These are phyloP conservation scores for Mortierella sp. DNA, from an alignment of 371 early-diverging fungal genomes.

Conservation along the genomic window DNA sequence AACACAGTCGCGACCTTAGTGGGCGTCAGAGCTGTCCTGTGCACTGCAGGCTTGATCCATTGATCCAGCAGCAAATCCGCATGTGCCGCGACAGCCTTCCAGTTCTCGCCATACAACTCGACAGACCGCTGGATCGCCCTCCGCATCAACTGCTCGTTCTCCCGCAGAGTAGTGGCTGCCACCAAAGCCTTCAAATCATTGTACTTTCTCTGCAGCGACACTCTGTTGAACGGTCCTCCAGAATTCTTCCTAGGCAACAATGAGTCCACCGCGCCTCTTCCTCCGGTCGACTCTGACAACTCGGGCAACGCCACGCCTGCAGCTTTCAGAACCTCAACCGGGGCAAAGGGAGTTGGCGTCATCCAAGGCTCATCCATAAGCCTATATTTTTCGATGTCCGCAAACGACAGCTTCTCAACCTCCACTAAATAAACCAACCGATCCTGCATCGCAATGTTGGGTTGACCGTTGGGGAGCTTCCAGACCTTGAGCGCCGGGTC, in stretches of 20 bases:
- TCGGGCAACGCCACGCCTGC: not conserved
- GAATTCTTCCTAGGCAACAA: not conserved
- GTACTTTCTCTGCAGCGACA: conserved; percentile 28
- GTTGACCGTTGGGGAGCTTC: conserved; percentile 26
- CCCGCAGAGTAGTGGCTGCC: not conserved
- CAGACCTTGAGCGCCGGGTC: conserved; percentile 37
- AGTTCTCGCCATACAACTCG: conserved; percentile 52
- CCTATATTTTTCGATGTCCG: conserved; percentile 13
- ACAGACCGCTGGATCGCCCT: conserved; percentile 30
- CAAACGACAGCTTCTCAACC: conserved; percentile 27
- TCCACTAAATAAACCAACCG: conserved; percentile 35
- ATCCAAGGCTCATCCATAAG: conserved; percentile 37
- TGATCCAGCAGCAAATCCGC: conserved; percentile 22
- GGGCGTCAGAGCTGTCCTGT: not conserved
- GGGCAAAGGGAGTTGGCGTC: conserved; percentile 27
- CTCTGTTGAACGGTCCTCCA: conserved; percentile 14
- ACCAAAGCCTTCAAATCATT: conserved; percentile 12
- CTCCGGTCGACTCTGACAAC: not conserved
- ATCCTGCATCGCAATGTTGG: conserved; percentile 16
- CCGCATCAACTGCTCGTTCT: conserved; percentile 4
- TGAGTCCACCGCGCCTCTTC: not conserved
- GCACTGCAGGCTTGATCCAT: conserved; percentile 15
- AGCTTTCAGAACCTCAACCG: conserved; percentile 15
- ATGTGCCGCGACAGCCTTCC: conserved; percentile 36
- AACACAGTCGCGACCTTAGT: conserved; percentile 22